Conservation (phyloP, 2,329 filamentous ascomycete species). For the Alternaria infectoria region DNA sequence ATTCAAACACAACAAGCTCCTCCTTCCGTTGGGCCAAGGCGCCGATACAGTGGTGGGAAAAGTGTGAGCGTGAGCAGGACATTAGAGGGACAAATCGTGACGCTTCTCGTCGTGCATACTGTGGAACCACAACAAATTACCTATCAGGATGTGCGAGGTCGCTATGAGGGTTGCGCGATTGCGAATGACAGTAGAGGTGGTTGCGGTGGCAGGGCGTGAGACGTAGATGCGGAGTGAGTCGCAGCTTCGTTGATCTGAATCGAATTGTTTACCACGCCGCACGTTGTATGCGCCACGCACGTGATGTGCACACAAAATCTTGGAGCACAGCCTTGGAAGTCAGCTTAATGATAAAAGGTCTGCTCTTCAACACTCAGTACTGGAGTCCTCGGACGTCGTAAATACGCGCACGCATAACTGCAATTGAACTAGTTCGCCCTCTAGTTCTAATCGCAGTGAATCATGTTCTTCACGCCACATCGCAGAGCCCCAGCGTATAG, state of each 20-base stretch:
- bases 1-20: not conserved
- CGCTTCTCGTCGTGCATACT: not conserved
- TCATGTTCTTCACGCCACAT: not conserved
- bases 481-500: not conserved
- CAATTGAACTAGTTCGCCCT: not conserved
- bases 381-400: not conserved
- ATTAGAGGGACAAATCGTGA: not conserved
- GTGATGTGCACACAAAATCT: not conserved
- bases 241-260: not conserved
- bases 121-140: not conserved
- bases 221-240: not conserved
- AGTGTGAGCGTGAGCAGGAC: not conserved
- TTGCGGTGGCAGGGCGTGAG: not conserved
- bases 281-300: not conserved
- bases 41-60: not conserved
- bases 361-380: not conserved
- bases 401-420: not conserved
- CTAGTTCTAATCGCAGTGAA: not conserved
- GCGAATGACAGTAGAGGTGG: not conserved
- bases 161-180: not conserved
- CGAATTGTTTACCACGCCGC: not conserved
- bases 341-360: too few species aligned
- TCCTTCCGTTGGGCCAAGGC: not conserved
- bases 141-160: not conserved
- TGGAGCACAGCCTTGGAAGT: not conserved